Conservation (phyloP, 2,329 filamentous ascomycete species). For the Podosphaera leucotricha region DNA sequence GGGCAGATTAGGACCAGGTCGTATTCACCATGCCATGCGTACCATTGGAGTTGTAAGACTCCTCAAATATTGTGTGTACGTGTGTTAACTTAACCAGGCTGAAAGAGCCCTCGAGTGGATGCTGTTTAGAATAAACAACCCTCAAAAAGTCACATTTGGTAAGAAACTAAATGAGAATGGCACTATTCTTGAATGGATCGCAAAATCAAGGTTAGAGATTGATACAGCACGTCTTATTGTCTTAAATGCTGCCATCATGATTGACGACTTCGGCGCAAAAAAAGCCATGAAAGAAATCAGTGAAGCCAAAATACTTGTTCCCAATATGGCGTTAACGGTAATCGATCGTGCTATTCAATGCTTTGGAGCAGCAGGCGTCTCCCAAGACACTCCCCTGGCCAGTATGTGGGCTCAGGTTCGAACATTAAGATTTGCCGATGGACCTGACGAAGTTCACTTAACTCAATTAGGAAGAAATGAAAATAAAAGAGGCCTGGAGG, state of each 20-base stretch:
- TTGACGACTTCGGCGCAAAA: slow-evolving; percentile 77
- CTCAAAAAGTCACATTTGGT: slow-evolving; percentile 73
- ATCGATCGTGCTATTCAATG: slow-evolving; percentile 89
- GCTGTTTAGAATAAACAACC: slow-evolving; percentile 83
- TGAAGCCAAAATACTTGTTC: slow-evolving; percentile 81
- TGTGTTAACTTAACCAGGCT: slow-evolving; percentile 23
- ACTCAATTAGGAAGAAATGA: slow-evolving; percentile 62
- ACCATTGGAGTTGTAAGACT: slow-evolving; percentile 54
- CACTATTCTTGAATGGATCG: slow-evolving; percentile 86
- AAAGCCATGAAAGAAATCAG: slow-evolving; percentile 80
- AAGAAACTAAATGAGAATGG: slow-evolving; percentile 73
- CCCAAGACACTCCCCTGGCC: slow-evolving; percentile 82
- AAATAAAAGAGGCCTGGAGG: slow-evolving; percentile 42
- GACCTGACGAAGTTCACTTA: slow-evolving; percentile 86
- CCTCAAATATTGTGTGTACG: neutral
- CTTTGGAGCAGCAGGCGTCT: slow-evolving; percentile 75
- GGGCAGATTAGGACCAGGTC: slow-evolving; percentile 78
- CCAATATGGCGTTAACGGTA: slow-evolving; percentile 56
- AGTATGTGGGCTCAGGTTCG: slow-evolving; percentile 60
- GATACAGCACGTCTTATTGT: slow-evolving; percentile 76
- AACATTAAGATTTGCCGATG: slow-evolving; percentile 71
- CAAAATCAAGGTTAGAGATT: slow-evolving; percentile 78
- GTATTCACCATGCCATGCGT: slow-evolving; percentile 96
- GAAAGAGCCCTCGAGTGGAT: slow-evolving; percentile 88
- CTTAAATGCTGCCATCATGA: slow-evolving; percentile 83